A percentile compares a stretch with the other conserved stretches of the same genome.
phyloP scores from a whole-genome alignment of 495 filamentous ascomycete genomes.

The Penicillium silybi region DNA sequence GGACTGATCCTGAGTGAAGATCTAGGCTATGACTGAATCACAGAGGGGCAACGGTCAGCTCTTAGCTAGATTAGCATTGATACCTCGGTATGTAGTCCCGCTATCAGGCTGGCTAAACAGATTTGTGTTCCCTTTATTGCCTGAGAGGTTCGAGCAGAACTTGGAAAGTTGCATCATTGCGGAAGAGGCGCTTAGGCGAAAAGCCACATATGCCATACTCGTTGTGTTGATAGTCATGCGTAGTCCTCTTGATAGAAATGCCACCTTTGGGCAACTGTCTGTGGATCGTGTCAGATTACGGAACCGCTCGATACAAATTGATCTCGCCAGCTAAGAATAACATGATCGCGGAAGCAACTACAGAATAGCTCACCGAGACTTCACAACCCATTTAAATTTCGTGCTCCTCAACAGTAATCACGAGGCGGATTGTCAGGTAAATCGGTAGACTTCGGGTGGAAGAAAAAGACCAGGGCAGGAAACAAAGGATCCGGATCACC shows the following conservation, averaged over 20 bases:
- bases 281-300: neutral
- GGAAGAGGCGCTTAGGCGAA: neutral
- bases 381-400: constrained; percentile 8
- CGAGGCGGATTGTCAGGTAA: neutral
- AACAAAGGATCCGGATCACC: constrained; percentile 24
- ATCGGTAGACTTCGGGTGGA: neutral
- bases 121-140: neutral
- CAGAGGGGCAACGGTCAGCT: constrained; percentile 4
- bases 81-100: neutral
- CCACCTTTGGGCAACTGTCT: too few species aligned
- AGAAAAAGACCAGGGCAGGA: neutral
- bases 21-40: neutral
- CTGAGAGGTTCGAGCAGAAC: neutral
- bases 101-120: neutral
- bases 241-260: too few species aligned
- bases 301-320: neutral
- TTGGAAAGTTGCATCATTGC: neutral
- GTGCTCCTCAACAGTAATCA: constrained; percentile 1
- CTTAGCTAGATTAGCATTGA: constrained; percentile 3
- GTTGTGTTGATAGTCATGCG: neutral
- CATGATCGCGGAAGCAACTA: neutral
- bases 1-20: constrained; percentile 1
- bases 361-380: constrained; percentile 7
- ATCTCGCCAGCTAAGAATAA: neutral
- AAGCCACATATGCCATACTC: neutral